Conservation (phyloP, 2,329 filamentous ascomycete genomes). For the Zelopaecilomyces penicillatus region DNA sequence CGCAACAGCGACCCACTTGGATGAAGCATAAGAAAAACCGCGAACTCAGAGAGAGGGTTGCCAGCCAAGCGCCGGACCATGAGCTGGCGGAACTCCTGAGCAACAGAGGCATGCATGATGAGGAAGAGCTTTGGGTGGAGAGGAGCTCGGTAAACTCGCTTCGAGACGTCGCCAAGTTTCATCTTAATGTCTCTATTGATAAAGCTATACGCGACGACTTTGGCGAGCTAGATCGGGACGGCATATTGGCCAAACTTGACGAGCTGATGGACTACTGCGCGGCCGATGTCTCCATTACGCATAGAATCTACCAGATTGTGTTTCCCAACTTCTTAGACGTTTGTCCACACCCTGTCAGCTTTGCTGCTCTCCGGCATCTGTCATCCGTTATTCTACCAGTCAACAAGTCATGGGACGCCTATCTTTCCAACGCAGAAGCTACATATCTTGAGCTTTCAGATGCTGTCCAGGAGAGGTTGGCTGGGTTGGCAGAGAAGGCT, state of each 20-base stretch:
- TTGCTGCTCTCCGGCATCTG: constrained; percentile 87
- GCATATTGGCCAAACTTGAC: constrained; percentile 63
- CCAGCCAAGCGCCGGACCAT: constrained; percentile 59
- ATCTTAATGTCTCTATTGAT: constrained; percentile 84
- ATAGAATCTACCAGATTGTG: constrained; percentile 87
- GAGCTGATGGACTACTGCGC: constrained; percentile 90
- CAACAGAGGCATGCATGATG: constrained; percentile 64
- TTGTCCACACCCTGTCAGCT: constrained; percentile 95
- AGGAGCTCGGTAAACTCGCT: constrained; percentile 92
- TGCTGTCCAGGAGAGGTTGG: constrained; percentile 67
- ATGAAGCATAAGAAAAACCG: constrained; percentile 91
- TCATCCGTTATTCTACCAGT: constrained; percentile 89
- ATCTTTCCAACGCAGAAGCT: constrained; percentile 73
- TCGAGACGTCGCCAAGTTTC: constrained; percentile 91
- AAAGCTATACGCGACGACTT: constrained; percentile 84
- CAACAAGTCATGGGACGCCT: constrained; percentile 77
- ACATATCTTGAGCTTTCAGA: constrained; percentile 72
- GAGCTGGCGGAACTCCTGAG: constrained; percentile 66
- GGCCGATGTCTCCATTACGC: constrained; percentile 85
- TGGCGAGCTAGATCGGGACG: constrained; percentile 66
- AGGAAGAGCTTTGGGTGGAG: constrained; percentile 93
- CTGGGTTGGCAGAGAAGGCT: constrained; percentile 68
- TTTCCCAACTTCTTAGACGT: constrained; percentile 83
- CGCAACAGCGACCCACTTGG: constrained; percentile 90
- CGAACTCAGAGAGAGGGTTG: constrained; percentile 72